Evolutionary conservation across 257 asterid species (phyloP).

Genomic region (Nicotiana tabacum): DNA sequence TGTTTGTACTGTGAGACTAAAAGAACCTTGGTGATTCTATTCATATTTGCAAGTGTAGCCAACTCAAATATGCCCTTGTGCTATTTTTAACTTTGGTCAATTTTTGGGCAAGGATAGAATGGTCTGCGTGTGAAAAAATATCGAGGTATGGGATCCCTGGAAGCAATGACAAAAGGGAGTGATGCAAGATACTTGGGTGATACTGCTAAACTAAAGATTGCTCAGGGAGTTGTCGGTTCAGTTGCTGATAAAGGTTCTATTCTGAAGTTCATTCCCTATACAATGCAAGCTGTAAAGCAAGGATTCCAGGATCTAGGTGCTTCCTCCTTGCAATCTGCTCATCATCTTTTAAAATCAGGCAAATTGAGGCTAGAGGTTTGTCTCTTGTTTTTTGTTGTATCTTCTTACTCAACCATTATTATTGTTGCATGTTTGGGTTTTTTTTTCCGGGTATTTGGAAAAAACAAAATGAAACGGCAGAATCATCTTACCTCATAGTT

Average conservation of each 20-base stretch:
- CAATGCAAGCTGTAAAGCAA: constrained; percentile 88
- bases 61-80: neutral
- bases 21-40: neutral
- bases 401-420: neutral
- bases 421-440: neutral
- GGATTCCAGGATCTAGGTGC: constrained; percentile 99
- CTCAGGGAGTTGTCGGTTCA: constrained; percentile 93
- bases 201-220: constrained; percentile 74
- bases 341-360: constrained; percentile 64
- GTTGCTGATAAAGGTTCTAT: constrained; percentile 86
- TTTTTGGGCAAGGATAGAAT: constrained; percentile 25
- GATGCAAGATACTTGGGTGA: constrained; percentile 92
- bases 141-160: constrained; percentile 93
- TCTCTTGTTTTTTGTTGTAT: neutral
- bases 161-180: constrained; percentile 92
- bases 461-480: neutral
- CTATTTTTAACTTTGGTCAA: neutral
- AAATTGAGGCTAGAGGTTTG: constrained; percentile 73
- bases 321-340: constrained; percentile 85
- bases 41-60: neutral
- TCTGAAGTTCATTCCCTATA: constrained; percentile 72
- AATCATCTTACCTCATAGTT: neutral
- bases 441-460: neutral
- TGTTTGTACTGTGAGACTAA: neutral
- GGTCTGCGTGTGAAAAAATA: constrained; percentile 62